These are phyloP conservation scores for Symbiodinium pilosum DNA, from an alignment of 73 alveolate genomes.

Conservation along the genomic window DNA sequence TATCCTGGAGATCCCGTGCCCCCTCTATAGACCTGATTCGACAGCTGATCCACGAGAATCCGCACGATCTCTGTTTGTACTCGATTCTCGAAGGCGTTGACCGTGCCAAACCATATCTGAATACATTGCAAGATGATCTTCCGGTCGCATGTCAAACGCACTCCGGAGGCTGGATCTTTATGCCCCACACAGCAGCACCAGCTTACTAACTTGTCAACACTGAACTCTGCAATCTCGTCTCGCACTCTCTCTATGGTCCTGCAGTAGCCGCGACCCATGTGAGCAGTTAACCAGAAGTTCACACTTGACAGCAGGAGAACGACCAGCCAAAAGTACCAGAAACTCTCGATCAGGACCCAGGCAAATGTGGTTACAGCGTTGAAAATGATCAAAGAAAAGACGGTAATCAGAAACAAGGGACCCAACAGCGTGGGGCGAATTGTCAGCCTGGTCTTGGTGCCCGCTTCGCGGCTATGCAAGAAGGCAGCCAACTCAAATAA, in stretches of 20 bases:
- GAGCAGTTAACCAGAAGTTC: neutral
- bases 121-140: neutral
- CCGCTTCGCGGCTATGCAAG: neutral
- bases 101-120: neutral
- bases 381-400: neutral
- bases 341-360: neutral
- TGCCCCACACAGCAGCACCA: constrained; percentile 17
- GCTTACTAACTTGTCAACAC: neutral
- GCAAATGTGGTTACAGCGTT: constrained; percentile 12
- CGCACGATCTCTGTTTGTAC: neutral
- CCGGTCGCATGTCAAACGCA: neutral
- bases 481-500: neutral
- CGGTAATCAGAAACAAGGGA: neutral
- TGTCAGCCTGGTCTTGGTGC: neutral
- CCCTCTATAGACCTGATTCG: neutral
- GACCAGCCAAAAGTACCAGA: constrained; percentile 12
- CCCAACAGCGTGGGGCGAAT: constrained; percentile 8
- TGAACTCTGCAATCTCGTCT: neutral
- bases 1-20: too few relatives aligned
- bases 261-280: constrained; percentile 9
- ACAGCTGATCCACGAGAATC: constrained; percentile 4
- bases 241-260: neutral
- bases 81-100: neutral
- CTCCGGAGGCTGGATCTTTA: neutral
- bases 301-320: constrained; percentile 8